Conservation (phyloP, 2,329 filamentous ascomycete genomes). For the Karstenula rhodostoma region DNA sequence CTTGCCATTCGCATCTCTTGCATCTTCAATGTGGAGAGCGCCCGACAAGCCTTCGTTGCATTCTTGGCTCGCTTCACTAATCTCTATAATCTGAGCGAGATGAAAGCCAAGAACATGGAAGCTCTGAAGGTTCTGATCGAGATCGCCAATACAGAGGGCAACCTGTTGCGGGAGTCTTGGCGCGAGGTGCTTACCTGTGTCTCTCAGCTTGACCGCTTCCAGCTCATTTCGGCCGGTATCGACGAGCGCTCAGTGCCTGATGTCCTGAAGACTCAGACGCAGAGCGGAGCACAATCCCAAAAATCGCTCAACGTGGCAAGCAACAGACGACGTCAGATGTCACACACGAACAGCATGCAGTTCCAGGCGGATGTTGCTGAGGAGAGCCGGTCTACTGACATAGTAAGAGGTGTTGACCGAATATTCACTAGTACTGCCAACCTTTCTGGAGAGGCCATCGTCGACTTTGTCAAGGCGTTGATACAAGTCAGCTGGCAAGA, state of each 20-base stretch:
- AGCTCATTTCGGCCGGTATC: constrained; percentile 92
- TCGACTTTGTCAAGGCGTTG: constrained; percentile 90
- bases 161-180: constrained; percentile 89
- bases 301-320: constrained; percentile 71
- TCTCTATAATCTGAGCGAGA: constrained; percentile 92
- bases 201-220: constrained; percentile 92
- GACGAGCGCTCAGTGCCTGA: constrained; percentile 93
- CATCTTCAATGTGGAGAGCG: constrained; percentile 90
- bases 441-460: constrained; percentile 90
- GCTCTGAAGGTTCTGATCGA: constrained; percentile 91
- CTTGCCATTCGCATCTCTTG: constrained; percentile 93
- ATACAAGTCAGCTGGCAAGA: constrained; percentile 99
- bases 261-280: constrained; percentile 77
- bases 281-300: constrained; percentile 65
- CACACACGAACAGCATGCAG: constrained; percentile 54
- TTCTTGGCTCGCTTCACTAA: constrained; percentile 94
- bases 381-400: constrained; percentile 90
- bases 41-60: constrained; percentile 92
- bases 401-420: constrained; percentile 89
- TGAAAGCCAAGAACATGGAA: constrained; percentile 95
- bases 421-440: constrained; percentile 98
- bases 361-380: constrained; percentile 84
- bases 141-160: constrained; percentile 90
- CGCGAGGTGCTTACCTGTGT: constrained; percentile 94
- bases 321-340: constrained; percentile 58